Base-by-base conservation (phyloP, 768 basidiomycete genomes). In the Tephrocybe rancida region DNA sequence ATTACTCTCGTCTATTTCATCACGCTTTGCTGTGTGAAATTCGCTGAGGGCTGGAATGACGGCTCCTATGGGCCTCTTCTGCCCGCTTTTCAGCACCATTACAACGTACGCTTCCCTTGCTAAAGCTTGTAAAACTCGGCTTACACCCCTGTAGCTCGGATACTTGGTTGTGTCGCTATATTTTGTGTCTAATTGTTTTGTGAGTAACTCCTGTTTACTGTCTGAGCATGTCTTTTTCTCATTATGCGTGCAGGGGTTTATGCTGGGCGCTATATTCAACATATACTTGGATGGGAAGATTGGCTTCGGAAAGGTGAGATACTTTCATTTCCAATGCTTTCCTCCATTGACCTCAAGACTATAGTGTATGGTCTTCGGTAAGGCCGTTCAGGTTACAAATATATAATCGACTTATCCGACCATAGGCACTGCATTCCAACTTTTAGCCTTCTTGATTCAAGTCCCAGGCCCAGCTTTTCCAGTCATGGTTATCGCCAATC, bases 401-500 rank as follows among this genome's bases (percentile, higher is more conserved):
- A n/a, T 51, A 42, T 6, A 52, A n/a, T 18, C 13, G 14, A 25
- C n/a, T 25, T 19, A 35, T 14, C 11, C 14, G 1, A 25, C 24
- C 22, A 26, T 18, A 81, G 80, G 80, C 2, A 68, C 82, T 0
- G 35, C 71, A 22, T 65, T 59, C 6, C 81, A 83, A 60, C 62
- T 76, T 14, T 41, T 72, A 6, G 76, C 72, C 7, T 86, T 79
- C 55, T 64, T 69, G 7, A 66, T 84, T 19, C 70, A 75, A 52
- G 66, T 75, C 1, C 64, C 79, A 6, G 78, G 70, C 8, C 82
- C 79, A 0, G 81, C 83, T 1, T 86, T 84, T 56, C 77, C 81
- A 2, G 64, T 74, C 8, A 76, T 85, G 59, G 73, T 77, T 18
- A 37, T 78, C 13, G 74, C 68, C 1, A 81, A 73, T 51, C 64